Evolutionary conservation across 129 eudicot species (phyloP), one percentile per base, ranked within the genome.

Genomic region (Apium graveolens): DNA sequence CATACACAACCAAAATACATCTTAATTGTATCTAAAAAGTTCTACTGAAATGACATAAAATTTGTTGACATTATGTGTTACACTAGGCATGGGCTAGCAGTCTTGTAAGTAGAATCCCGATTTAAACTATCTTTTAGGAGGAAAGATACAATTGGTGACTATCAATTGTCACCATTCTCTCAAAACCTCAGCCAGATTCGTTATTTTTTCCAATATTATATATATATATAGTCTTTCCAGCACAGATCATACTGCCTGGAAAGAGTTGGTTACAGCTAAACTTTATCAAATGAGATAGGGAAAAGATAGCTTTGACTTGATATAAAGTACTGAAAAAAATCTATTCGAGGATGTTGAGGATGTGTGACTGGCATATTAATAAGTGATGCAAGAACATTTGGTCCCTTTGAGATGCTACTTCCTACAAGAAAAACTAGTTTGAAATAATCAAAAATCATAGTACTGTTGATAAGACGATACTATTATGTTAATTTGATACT

Each of bases 121-220:
- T n/a, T n/a, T n/a, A n/a, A n/a, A n/a, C n/a, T n/a, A n/a, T n/a
- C n/a, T n/a, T n/a, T n/a, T n/a, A n/a, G n/a, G n/a, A n/a, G n/a
- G n/a, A n/a, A n/a, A n/a, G n/a, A n/a, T n/a, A n/a, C 13, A 20
- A 13, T 21, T 55, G 65, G 24, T 24, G 29, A n/a, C 24, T 68
- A 60, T 76, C 91, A 72, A 70, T 63, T n/a, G 86, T 86, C 60
- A 53, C 62, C 21, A 21, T 21, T 35, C 21, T 20, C 41, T 18
- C 24, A 6, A 35, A 37, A 20, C 57, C n/a, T 51, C 62, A 51
- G 26, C 76, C 48, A 11, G 48, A 29, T n/a, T n/a, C n/a, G n/a
- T n/a, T n/a, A n/a, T n/a, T n/a, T n/a, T n/a, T n/a, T n/a, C n/a
- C n/a, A n/a, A 70, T 9, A n/a, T n/a, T n/a, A n/a, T 34, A 18